Percentiles rank a stretch among this genome's conserved stretches.
Conservation (phyloP, 352 stramenopile genomes). For the Phytophthora niederhauseri region DNA sequence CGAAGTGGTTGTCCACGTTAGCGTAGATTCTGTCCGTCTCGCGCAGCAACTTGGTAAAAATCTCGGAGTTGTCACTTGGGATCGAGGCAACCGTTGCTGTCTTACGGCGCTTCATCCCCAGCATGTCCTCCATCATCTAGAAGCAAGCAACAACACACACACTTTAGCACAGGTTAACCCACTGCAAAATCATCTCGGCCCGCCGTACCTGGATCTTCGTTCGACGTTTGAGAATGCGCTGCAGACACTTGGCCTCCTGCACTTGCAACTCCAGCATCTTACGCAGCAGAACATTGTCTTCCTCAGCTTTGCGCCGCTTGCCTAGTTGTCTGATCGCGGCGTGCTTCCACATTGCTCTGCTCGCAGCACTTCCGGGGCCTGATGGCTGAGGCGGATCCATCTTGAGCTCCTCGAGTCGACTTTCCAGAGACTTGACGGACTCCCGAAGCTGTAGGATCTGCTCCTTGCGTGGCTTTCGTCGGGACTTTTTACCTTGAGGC, state of each 20-base stretch:
- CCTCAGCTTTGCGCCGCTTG: slow-evolving; percentile 22
- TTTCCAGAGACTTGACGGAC: slow-evolving; percentile 10
- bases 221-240: slow-evolving; percentile 36
- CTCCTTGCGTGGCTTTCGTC: slow-evolving; percentile 20
- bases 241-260: slow-evolving; percentile 32
- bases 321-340: slow-evolving; percentile 26
- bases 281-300: slow-evolving; percentile 30
- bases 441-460: slow-evolving; percentile 8
- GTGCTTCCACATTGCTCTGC: slow-evolving; percentile 27
- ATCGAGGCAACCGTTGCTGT: neutral
- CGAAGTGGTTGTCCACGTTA: slow-evolving; percentile 17
- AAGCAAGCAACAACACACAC: neutral
- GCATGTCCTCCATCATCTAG: slow-evolving; percentile 20
- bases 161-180: neutral
- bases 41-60: slow-evolving; percentile 28
- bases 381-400: neutral
- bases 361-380: neutral
- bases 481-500: neutral
- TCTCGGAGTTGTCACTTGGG: neutral
- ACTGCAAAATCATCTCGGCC: neutral
- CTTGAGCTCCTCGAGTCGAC: slow-evolving; percentile 18
- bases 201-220: slow-evolving; percentile 33
- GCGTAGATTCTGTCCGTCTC: slow-evolving; percentile 23
- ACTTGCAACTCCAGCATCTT: slow-evolving; percentile 34
- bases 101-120: slow-evolving; percentile 17